These are phyloP conservation scores for Eucalyptus shirleyi DNA, from an alignment of 345 rosid species.

Conservation along the genomic window DNA sequence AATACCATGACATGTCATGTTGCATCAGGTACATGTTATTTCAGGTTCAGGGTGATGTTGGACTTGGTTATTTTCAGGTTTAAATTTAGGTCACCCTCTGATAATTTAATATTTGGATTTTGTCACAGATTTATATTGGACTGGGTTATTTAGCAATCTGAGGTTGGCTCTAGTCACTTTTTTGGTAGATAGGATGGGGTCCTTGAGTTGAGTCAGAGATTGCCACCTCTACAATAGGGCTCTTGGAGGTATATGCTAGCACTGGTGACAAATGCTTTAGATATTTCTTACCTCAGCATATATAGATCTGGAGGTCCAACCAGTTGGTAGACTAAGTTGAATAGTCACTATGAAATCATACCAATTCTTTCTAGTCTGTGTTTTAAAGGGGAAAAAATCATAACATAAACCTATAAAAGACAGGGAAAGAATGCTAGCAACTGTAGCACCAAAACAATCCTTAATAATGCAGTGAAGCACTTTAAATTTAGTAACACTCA, in stretches of 20 bases:
- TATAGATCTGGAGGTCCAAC: background rate
- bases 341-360: background rate
- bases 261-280: background rate
- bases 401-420: background rate
- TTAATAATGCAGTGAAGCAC: background rate
- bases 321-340: background rate
- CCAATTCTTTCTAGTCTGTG: background rate
- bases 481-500: constrained; percentile 6
- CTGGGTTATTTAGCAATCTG: background rate
- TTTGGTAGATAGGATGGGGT: background rate
- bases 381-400: background rate
- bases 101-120: background rate
- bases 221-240: background rate
- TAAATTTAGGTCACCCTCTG: background rate
- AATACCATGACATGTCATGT: background rate
- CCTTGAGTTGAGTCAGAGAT: background rate
- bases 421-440: background rate
- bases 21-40: background rate
- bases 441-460: background rate
- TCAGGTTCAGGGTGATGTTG: background rate
- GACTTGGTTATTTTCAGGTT: background rate
- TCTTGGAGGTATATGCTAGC: background rate
- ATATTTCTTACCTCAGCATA: background rate
- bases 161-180: background rate
- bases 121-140: background rate